Evolutionary conservation across 306 rosid species (phyloP).

Genomic region (Medicago arabica): DNA sequence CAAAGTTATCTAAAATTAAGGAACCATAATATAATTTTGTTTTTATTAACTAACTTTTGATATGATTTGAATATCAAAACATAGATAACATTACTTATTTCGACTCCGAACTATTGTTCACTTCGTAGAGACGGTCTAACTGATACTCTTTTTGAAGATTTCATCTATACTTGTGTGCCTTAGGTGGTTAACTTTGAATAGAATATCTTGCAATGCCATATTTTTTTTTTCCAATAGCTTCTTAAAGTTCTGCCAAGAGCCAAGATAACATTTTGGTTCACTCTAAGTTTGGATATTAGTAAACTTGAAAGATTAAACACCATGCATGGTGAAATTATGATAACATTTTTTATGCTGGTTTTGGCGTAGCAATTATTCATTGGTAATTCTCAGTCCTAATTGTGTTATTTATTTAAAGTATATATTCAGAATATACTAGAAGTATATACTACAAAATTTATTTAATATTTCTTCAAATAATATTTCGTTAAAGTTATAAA

Average conservation of each 20-base stretch:
- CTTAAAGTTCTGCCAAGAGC: slow-evolving; percentile 8
- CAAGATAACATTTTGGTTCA: slow-evolving; percentile 26
- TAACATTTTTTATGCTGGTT: background rate
- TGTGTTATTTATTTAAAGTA: background rate
- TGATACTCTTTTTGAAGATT: too few relatives aligned
- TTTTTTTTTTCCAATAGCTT: slow-evolving; percentile 10
- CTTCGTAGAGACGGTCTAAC: background rate
- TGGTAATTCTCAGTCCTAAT: background rate
- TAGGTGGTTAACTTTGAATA: slow-evolving; percentile 15
- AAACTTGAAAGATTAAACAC: background rate
- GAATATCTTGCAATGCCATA: slow-evolving; percentile 9
- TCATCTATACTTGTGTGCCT: background rate
- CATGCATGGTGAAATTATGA: background rate
- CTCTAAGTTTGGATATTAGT: slow-evolving; percentile 12
- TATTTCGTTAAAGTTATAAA: slow-evolving; percentile 1
- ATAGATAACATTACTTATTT: background rate
- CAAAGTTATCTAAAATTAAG: too few relatives aligned
- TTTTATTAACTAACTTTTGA: background rate
- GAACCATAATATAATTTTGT: too few relatives aligned
- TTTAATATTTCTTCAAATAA: background rate
- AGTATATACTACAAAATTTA: background rate
- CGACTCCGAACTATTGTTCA: background rate
- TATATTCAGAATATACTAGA: background rate
- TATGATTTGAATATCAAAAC: background rate
- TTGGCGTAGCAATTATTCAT: background rate